phyloP scores from a whole-genome alignment of 805 yeast species.

The Candida coleopterorum region DNA sequence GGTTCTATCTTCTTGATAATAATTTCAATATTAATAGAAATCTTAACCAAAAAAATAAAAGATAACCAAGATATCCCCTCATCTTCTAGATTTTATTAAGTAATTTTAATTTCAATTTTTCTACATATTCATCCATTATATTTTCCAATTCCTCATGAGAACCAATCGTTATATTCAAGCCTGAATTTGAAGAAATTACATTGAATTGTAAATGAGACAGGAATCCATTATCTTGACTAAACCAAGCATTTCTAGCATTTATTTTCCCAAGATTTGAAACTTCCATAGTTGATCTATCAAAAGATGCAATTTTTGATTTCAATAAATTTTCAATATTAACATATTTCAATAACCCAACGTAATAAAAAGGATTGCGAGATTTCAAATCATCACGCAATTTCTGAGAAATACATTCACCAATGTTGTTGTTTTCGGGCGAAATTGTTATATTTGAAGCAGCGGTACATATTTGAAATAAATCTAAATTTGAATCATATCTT shows the following conservation, averaged over 20 bases:
- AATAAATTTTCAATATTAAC: conserved; percentile 11
- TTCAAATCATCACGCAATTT: conserved; percentile 6
- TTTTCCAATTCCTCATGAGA: conserved; percentile 11
- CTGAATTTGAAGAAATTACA: conserved; percentile 12
- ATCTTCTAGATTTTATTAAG: too few relatives aligned
- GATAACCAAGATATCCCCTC: too few relatives aligned
- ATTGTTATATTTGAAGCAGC: conserved; percentile 12
- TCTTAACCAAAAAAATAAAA: too few relatives aligned
- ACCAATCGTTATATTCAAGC: conserved; percentile 15
- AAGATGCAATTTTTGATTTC: conserved; percentile 8
- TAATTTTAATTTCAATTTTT: conserved; percentile 2
- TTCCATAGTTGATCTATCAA: conserved; percentile 12
- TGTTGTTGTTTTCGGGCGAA: conserved; percentile 3
- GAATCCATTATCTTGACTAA: conserved; percentile 17
- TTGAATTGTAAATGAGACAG: conserved; percentile 12
- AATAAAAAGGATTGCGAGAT: conserved; percentile 9
- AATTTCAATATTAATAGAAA: too few relatives aligned
- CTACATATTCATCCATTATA: conserved; percentile 8
- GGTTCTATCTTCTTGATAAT: too few relatives aligned
- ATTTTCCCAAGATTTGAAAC: conserved; percentile 18
- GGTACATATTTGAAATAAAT: conserved; percentile 9
- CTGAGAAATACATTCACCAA: conserved; percentile 1
- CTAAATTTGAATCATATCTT: conserved; percentile 12
- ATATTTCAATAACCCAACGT: conserved; percentile 12
- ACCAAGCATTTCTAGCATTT: conserved; percentile 12